Base-by-base conservation (phyloP, 305 asterid genomes). In the Fraxinus greggii region DNA sequence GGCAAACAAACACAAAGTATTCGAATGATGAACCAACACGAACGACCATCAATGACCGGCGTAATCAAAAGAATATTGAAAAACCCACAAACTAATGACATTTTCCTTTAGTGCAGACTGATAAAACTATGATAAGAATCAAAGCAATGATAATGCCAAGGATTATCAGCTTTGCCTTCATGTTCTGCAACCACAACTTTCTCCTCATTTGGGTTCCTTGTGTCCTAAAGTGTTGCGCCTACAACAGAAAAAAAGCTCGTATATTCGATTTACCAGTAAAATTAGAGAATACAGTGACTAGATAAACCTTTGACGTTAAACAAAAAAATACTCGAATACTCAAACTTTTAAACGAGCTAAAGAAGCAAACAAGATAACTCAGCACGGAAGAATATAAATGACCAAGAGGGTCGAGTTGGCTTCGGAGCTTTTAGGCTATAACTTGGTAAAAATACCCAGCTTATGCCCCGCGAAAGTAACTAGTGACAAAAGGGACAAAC, bases 141-240 rank as follows among this genome's bases (percentile, higher is more conserved):
- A 67, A 26, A 10, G 73, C 73, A 2, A 67, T 4, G 8, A 67
- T 28, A 75, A 75, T 40, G 17, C 31, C 56, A 8, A 75, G 78
- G 32, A 21, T 33, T 10, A 75, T 75, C 1, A 75, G 78, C 35
- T 40, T 75, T 10, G 13, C 10, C 61, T 33, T 75, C 78, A 75
- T 75, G 59, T 75, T 75, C 33, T 75, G 61, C 48, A 75, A 24
- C 78, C 54, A 75, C 78, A 75, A 21, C 32, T 40, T 75, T 23
- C 78, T 75, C 61, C 78, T 75, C 32, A 75, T n/a, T 23, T 75
- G 28, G 78, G 78, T 75, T 75, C 78, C 78, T 36, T 75, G 78
- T 7, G 78, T 38, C 32, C 78, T 75, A 23, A 75, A 75, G 29
- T 75, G 42, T 21, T 75, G 78, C 1, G 78, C 78, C 78, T 75